Evolutionary conservation across 192 early-diverging fungal species (phyloP), one percentile per base, ranked within the genome.

Genomic region (Gaertneriomyces semiglobifer): DNA sequence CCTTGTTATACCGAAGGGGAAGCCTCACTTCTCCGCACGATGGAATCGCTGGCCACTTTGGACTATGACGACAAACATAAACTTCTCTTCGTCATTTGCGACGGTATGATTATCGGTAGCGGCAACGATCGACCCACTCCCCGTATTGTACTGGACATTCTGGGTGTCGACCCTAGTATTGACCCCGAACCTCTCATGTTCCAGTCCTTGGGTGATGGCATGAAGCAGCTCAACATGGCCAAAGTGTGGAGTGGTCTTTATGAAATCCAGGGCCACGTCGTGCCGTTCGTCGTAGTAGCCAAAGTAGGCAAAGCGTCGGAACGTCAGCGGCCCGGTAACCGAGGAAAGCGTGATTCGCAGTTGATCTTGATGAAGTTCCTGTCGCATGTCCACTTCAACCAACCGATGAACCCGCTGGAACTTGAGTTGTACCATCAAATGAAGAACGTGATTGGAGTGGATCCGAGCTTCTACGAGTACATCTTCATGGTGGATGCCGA

Each of bases 1-100:
- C 93, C 95, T 44, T 98, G 95, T 80, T 99, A 99, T 77, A 98
- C 95, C 8, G 97, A 99, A 74, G 91, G 90, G 61, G 97, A 99
- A 68, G 90, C 88, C 25, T 98, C 97, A 3, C 80, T 99, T 47
- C 80, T 88, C 44, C 88, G 90, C 65, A 99, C 97, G 0, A 81
- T 99, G 46, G 88, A 99, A 71, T 99, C 97, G n/a, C 77, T 99
- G 33, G 90, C 94, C 0, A 78, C 76, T 38, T 81, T 95, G 39
- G 84, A 90, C 50, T 99, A 99, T 70, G 96, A 97, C 60, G 96
- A 99, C 80, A 95, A 94, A 81, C 89, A 94, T 74, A 99, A 97
- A 77, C 82, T 99, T 43, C 68, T 99, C 42, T 97, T 99, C 73
- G 88, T 99, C 42, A 86, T 99, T 53, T 91, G 90, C 58, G 96